Evolutionary conservation across 768 basidiomycete species (phyloP), one percentile per base, ranked within the genome.

Genomic region (Leccinum subgranulosum): DNA sequence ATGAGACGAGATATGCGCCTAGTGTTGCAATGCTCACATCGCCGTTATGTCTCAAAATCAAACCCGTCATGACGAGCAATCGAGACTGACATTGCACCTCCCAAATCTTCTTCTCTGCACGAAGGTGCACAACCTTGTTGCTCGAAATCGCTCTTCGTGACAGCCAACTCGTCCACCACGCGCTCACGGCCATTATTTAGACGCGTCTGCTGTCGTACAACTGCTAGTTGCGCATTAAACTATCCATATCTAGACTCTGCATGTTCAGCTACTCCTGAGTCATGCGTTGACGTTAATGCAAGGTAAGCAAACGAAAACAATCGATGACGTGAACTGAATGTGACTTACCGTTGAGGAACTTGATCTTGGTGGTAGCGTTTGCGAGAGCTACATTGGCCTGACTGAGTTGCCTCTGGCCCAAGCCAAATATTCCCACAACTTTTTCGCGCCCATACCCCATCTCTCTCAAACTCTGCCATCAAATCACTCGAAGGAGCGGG

Each of bases 61-160:
- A n/a, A 17, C 39, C 39, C 9, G 39, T 9, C n/a, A 29, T 29
- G 29, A 29, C 29, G 29, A 29, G 29, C 10, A 29, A 6, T 39
- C 39, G 39, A n/a, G 17, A 11, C 8, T 29, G 29, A 29, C 29
- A 29, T 29, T 81, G 31, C 53, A 91, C 93, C 86, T 92, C 91
- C 88, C 90, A 93, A 36, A 95, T 90, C 67, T 85, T 88, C 77
- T 93, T 95, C 80, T 98, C 96, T 0, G 94, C 93, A 45, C 89
- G 85, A 17, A 98, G 80, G 69, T 92, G 94, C 3, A 90, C 89
- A 61, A 80, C 83, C 64, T 98, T 94, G 62, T 90, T 92, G 86
- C 61, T 95, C 92, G 17, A 87, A 74, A 25, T 81, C 79, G 25
- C 81, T 76, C 59, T 82, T 84, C 3, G 84, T 78, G 7, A 78